Evolutionary conservation across 768 basidiomycete species (phyloP), one percentile per base, ranked within the genome.

Genomic region (Gautieria morchelliformis): DNA sequence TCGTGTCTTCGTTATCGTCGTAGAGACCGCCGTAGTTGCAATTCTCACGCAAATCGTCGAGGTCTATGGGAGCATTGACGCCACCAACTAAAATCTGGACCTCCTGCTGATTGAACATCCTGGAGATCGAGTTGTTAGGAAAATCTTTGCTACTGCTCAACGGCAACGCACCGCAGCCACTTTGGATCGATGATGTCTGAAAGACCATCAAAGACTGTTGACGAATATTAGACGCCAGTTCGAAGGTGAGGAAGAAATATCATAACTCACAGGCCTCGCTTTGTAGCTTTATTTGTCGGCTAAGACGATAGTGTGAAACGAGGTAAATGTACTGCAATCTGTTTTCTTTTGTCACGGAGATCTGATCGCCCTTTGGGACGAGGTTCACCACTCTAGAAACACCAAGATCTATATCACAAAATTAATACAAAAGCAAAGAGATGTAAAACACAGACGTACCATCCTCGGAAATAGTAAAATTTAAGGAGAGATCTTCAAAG

Each of bases 41-140:
- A 64, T 98, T 75, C 9, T 67, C 64, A 58, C 84, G 75, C 58
- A 97, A 70, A 68, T 99, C 94, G 15, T 86, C 82, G 8, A 97
- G 61, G 65, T 94, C 88, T 48, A 95, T 85, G 0, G 87, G 86
- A 0, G 89, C 75, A 59, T 94, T 87, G 33, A 89, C 87, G 7
- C 91, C 93, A 0, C 94, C 94, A 6, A 99, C 76, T 1, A 98
- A 74, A 49, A 95, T 86, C 67, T 93, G 93, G 4, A 97, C 75
- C 69, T 98, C 96, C 66, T 91, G 88, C 62, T 95, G 94, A 68
- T 97, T 95, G 72, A 98, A 99, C 90, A 98, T 94, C 46, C 92
- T 89, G 60, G 20, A 63, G 61, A 49, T 39, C 19, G 52, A 37
- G 2, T 15, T 40, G 24, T 30, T 30, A 30, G 32, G 7, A n/a